These are phyloP conservation scores for Syzygium oleosum DNA, from an alignment of 345 rosid species.

Conservation along the genomic window DNA sequence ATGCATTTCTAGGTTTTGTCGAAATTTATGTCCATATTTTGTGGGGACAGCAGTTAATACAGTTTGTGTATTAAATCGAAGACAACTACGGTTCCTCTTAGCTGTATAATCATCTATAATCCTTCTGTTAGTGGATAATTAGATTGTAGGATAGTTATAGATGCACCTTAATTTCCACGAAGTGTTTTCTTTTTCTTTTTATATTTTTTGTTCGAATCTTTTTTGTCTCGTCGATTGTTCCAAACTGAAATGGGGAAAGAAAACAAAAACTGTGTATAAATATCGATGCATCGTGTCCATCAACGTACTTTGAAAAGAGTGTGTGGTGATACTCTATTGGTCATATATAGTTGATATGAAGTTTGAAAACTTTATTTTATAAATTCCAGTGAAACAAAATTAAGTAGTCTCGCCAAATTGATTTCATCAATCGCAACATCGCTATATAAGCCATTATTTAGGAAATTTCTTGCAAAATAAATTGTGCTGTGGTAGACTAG, in stretches of 20 bases:
- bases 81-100: rapidly evolving
- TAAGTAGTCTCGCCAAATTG: background rate
- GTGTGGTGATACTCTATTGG: background rate
- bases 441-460: background rate
- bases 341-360: background rate
- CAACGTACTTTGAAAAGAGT: background rate
- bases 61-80: background rate
- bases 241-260: rapidly evolving
- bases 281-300: background rate
- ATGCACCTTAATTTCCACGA: background rate
- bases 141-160: rapidly evolving
- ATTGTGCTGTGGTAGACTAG: background rate
- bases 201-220: background rate
- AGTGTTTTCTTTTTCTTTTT: background rate
- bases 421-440: background rate
- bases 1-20: background rate
- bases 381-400: background rate
- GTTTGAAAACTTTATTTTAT: background rate
- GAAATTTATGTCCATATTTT: background rate
- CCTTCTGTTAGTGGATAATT: background rate
- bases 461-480: background rate
- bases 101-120: rapidly evolving
- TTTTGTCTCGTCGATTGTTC: background rate
- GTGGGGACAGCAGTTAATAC: rapidly evolving
- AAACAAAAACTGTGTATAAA: background rate